Percentiles rank a stretch among this genome's conserved stretches.
phyloP scores from a whole-genome alignment of 2,329 filamentous ascomycete genomes.

The Xylaria sp. region DNA sequence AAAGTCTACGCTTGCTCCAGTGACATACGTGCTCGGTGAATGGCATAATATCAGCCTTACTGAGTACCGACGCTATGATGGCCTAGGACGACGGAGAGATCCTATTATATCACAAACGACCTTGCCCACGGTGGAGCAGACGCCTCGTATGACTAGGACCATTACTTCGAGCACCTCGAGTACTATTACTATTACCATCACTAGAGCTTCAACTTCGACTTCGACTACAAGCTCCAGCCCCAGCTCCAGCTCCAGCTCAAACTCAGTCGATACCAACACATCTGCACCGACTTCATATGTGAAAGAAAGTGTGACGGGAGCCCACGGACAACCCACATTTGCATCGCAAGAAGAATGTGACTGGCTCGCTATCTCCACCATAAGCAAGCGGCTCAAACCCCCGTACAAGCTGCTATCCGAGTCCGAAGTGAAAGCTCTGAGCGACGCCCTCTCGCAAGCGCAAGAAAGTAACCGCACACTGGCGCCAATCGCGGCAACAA shows the following conservation, averaged over 20 bases:
- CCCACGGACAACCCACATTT: too few species aligned
- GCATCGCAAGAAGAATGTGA: background rate
- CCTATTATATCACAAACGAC: too few species aligned
- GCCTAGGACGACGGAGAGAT: background rate
- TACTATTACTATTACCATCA: background rate
- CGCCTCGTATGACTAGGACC: too few species aligned
- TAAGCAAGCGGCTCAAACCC: background rate
- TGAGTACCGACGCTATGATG: background rate
- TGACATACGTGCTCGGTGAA: background rate
- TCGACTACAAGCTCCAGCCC: background rate
- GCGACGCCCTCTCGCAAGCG: background rate
- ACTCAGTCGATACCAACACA: background rate
- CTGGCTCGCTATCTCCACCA: background rate
- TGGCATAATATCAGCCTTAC: background rate
- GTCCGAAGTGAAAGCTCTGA: background rate
- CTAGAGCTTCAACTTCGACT: background rate
- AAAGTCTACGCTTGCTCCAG: background rate
- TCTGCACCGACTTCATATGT: background rate
- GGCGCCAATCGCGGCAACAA: background rate
- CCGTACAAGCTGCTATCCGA: background rate
- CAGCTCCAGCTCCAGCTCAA: background rate
- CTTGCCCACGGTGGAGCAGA: background rate
- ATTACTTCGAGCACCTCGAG: background rate
- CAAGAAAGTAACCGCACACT: background rate
- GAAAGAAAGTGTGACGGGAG: background rate